Evolutionary conservation across 2,329 filamentous ascomycete species (phyloP).

Genomic region (Mycogone perniciosa): DNA sequence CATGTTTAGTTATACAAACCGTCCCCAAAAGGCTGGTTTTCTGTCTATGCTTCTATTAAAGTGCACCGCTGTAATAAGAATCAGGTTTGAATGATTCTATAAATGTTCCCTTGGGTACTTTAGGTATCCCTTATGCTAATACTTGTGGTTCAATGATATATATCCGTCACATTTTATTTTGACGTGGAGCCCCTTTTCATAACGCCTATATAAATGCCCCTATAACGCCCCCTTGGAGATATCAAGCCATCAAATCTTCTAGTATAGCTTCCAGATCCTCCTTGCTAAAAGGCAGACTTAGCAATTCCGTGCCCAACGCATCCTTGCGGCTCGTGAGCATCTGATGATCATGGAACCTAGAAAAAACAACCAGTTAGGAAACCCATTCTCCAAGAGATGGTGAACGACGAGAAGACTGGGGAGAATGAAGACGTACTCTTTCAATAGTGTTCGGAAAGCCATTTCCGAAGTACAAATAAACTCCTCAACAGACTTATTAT

Average conservation of each 20-base stretch:
- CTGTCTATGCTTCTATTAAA: too few species aligned
- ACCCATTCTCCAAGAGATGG: background rate
- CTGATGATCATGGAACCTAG: conserved; percentile 88
- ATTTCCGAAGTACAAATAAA: conserved; percentile 97
- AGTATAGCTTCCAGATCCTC: conserved; percentile 86
- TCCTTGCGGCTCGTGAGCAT: conserved; percentile 92
- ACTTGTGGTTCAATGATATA: too few species aligned
- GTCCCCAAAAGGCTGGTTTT: too few species aligned
- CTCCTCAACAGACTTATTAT: conserved; percentile 92
- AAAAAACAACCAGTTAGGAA: conserved; percentile 21
- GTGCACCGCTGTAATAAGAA: too few species aligned
- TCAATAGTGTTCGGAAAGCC: conserved; percentile 86
- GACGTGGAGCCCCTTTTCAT: too few species aligned
- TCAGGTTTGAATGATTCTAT: too few species aligned
- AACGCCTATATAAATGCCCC: too few species aligned
- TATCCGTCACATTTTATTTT: too few species aligned
- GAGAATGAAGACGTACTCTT: conserved; percentile 59
- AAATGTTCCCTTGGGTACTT: too few species aligned
- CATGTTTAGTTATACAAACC: too few species aligned
- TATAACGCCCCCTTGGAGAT: background rate
- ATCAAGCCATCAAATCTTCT: conserved; percentile 54
- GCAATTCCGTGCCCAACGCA: conserved; percentile 71
- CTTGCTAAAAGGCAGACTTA: conserved; percentile 77
- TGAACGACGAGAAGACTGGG: background rate
- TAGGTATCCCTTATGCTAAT: too few species aligned